Evolutionary conservation across 2,329 filamentous ascomycete species (phyloP), one percentile per base, ranked within the genome.

Genomic region (Lachnellula occidentalis): DNA sequence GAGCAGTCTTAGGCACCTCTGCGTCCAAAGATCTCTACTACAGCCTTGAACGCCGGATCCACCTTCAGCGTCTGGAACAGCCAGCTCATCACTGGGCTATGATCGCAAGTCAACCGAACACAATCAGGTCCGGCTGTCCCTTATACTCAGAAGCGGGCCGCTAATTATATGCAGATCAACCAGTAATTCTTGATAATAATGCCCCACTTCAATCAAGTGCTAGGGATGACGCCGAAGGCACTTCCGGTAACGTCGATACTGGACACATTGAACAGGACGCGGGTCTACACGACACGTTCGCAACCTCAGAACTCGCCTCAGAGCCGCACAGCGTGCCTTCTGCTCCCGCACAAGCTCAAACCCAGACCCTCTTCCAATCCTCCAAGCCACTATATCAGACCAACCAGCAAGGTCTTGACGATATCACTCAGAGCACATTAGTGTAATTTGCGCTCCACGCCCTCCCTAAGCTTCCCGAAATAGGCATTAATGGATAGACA

Each of bases 401-500:
- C 45, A 12, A 59, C 43, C 41, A 57, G 54, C 51, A 61, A 57
- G 37, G 27, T 54, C 34, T 59, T 52, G 37, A 37, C 54, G 49
- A 24, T 56, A 55, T 59, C 50, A 57, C 56, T 57, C 37, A 36
- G 42, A 55, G 54, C 52, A 52, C 48, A 37, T 50, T 48, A 53
- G 47, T 54, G 48, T 52, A 59, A 45, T 53, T 48, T 57, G 54
- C 24, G 45, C 50, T 48, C 50, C 37, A 58, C 55, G 50, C 39
- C 52, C 49, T 56, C 43, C 49, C 54, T 36, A 49, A 61, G 45
- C 34, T 42, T 59, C 54, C 53, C 45, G 42, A 55, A 36, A 56
- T 53, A 52, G 48, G 55, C 57, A 54, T 60, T 58, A 34, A 60
- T 55, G 37, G 49, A 55, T 59, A 53, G 53, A 58, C 53, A 36